Base-by-base conservation (phyloP, 2,329 filamentous ascomycete species). In the Calonectria pteridis region DNA sequence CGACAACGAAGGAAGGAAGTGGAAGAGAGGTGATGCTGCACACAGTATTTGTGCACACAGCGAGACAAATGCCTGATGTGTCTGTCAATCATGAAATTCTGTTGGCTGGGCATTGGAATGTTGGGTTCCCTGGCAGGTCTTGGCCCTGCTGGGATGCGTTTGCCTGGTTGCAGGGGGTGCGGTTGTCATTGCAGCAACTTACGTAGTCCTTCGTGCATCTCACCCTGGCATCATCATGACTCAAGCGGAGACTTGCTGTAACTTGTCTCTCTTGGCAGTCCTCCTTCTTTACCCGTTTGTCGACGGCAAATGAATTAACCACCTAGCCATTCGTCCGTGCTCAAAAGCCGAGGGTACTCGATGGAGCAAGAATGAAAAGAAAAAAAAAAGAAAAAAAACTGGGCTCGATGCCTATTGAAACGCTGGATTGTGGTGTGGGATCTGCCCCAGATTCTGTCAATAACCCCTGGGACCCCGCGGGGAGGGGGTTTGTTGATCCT, bases 401-500 rank as follows among this genome's bases (percentile, higher is more conserved):
- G 20, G 55, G 23, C 20, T n/a, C 2, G n/a, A 59, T 7, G 16
- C 55, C 33, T 9, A 23, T 59, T 10, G n/a, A 31, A 65, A 28
- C 18, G 14, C 16, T 20, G 6, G n/a, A 33, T 50, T 43, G 13
- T 55, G 58, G 64, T 23, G 65, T 50, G 26, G 37, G n/a, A 53
- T 40, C 28, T 67, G 20, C 64, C 64, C 64, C 70, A 40, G 65
- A 50, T 49, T 58, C 33, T 31, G 29, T 14, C 28, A 59, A n/a
- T n/a, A n/a, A 40, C 63, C 63, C 59, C 58, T 50, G 70, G 70
- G 58, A 58, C 70, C 70, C 70, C 70, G 55, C 23, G 58, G 70
- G 70, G 55, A 33, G 67, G 26, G 18, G 46, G 46, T 46, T 51
- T 63, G 46, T 20, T 37, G 33, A 37, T 43, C 31, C 20, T 28